phyloP scores from a whole-genome alignment of 2,329 filamentous ascomycete species.

The Cladosporium oxysporum region DNA sequence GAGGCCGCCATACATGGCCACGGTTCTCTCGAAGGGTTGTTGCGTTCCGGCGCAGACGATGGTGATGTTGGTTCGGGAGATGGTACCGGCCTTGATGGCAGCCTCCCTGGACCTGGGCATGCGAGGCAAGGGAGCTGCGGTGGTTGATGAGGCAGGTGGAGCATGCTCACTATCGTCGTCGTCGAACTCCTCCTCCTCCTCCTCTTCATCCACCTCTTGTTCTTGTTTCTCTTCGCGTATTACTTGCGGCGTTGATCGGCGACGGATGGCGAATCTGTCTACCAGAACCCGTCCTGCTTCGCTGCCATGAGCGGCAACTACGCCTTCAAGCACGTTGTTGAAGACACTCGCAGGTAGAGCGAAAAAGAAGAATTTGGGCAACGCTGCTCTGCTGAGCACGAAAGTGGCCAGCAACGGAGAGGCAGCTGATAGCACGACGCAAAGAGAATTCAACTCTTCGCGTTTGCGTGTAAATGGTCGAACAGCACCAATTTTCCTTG shows the following conservation, averaged over 20 bases:
- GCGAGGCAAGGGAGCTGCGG: not conserved
- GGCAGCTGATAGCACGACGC: conserved; percentile 13
- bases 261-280: conserved; percentile 34
- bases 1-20: conserved; percentile 7
- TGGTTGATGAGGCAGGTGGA: not conserved
- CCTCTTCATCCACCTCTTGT: not conserved
- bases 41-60: not conserved
- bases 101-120: not conserved
- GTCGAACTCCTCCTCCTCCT: no score
- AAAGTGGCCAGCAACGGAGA: not conserved
- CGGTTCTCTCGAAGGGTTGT: not conserved
- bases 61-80: not conserved
- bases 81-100: not conserved
- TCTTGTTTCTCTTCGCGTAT: not conserved
- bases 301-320: conserved; percentile 53
- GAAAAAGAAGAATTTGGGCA: conserved; percentile 1
- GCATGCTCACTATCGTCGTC: not conserved
- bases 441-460: conserved; percentile 29
- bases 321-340: conserved; percentile 56
- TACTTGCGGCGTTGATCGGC: not conserved
- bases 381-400: not conserved
- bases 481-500: not conserved
- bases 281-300: conserved; percentile 51
- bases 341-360: conserved; percentile 37
- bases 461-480: not conserved